phyloP scores from a whole-genome alignment of 129 eudicot species.

The Flaveria robusta region DNA sequence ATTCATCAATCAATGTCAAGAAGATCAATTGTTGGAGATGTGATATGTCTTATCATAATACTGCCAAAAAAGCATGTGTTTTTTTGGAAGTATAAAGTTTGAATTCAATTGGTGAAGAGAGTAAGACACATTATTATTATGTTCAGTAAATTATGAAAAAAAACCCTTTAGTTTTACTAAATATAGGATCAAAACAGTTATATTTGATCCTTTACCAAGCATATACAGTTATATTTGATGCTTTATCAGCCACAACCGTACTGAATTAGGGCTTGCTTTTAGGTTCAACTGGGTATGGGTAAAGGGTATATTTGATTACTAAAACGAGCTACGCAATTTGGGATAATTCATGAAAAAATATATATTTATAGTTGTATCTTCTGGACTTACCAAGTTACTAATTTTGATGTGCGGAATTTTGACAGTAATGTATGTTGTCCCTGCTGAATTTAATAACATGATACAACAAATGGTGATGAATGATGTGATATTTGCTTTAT shows the following conservation, averaged over 20 bases:
- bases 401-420: constrained; percentile 3
- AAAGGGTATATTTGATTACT: background rate
- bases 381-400: background rate
- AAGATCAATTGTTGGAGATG: background rate
- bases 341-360: constrained; percentile 12
- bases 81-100: background rate
- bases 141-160: background rate
- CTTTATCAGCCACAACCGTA: background rate
- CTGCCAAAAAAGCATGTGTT: background rate
- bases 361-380: background rate
- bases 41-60: constrained; percentile 10
- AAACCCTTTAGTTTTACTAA: constrained; percentile 5
- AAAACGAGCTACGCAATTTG: background rate
- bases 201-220: too few species aligned
- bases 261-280: constrained; percentile 2
- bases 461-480: background rate
- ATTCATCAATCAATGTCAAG: background rate
- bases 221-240: too few species aligned
- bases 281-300: background rate
- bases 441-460: background rate
- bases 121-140: background rate
- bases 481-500: background rate
- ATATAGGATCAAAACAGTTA: background rate
- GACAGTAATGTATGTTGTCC: background rate
- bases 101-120: background rate